Evolutionary conservation across 106 monocot genomes (phyloP).

Genomic region (Acanthochlamys bracteata): DNA sequence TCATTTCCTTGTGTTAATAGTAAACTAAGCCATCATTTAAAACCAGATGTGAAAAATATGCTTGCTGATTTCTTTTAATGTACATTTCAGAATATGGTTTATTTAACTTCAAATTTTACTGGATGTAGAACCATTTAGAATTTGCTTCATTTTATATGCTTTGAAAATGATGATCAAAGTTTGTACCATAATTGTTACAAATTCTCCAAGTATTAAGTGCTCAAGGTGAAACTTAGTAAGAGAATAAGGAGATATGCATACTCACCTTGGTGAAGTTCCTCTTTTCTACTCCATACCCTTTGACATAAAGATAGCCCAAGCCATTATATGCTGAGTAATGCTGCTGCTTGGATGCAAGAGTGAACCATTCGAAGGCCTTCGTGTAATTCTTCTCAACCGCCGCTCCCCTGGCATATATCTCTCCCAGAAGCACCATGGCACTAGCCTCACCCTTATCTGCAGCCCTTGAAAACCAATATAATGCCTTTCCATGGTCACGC

Average conservation of each 20-base stretch:
- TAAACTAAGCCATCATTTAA: too few relatives aligned
- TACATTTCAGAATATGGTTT: too few relatives aligned
- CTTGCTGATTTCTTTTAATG: too few relatives aligned
- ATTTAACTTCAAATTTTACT: too few relatives aligned
- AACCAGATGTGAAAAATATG: too few relatives aligned
- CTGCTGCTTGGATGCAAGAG: conserved; percentile 46
- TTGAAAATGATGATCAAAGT: too few relatives aligned
- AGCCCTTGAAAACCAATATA: conserved; percentile 70
- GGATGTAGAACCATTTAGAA: too few relatives aligned
- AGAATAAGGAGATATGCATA: conserved; percentile 2
- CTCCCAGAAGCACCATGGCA: conserved; percentile 82
- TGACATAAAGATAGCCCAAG: conserved; percentile 87
- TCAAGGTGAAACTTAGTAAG: background rate
- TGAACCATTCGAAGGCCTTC: conserved; percentile 77
- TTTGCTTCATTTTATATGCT: too few relatives aligned
- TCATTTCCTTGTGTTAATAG: too few relatives aligned
- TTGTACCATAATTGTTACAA: background rate
- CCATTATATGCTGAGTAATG: conserved; percentile 92
- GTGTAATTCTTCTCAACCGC: conserved; percentile 86
- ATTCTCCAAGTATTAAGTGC: background rate
- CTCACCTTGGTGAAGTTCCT: conserved; percentile 78
- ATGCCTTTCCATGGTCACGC: conserved; percentile 60
- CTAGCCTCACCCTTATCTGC: conserved; percentile 76
- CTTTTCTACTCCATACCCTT: conserved; percentile 88
- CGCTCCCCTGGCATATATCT: conserved; percentile 91